Conservation (phyloP, 2,329 filamentous ascomycete species). For the Beauveria asiatica region DNA sequence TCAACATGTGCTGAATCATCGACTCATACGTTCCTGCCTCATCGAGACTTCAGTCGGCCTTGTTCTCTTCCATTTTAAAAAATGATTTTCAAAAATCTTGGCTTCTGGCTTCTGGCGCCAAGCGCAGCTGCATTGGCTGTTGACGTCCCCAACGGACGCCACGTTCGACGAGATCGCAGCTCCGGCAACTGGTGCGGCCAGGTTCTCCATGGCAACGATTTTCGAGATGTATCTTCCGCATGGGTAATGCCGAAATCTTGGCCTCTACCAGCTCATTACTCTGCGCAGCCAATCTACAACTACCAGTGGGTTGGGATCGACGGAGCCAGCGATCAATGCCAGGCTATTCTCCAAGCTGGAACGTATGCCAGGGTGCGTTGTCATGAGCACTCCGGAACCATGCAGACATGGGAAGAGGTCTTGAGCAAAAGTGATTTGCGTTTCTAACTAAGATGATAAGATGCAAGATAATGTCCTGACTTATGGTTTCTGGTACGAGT, state of each 20-base stretch:
- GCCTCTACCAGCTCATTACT: neutral
- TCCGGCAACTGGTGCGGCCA: neutral
- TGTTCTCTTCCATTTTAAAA: too few species aligned
- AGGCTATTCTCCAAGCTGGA: neutral
- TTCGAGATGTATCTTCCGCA: neutral
- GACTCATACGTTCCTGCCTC: too few species aligned
- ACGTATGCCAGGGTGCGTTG: neutral
- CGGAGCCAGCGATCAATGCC: neutral
- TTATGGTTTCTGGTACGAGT: slow-evolving; percentile 2
- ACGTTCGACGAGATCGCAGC: neutral
- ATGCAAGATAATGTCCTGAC: neutral
- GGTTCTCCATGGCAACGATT: neutral
- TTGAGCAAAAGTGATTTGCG: too few species aligned
- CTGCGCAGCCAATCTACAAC: neutral
- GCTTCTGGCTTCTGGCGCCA: neutral
- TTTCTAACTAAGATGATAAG: neutral
- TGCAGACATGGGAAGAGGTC: too few species aligned
- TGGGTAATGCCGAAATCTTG: neutral
- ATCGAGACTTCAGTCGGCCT: too few species aligned
- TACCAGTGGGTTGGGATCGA: neutral
- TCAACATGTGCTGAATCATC: too few species aligned
- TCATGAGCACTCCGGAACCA: neutral
- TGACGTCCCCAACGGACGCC: too few species aligned
- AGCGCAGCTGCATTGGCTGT: neutral
- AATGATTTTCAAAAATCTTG: too few species aligned